Evolutionary conservation across 371 early-diverging fungal species (phyloP).

Genomic region (Chytridiales sp.): DNA sequence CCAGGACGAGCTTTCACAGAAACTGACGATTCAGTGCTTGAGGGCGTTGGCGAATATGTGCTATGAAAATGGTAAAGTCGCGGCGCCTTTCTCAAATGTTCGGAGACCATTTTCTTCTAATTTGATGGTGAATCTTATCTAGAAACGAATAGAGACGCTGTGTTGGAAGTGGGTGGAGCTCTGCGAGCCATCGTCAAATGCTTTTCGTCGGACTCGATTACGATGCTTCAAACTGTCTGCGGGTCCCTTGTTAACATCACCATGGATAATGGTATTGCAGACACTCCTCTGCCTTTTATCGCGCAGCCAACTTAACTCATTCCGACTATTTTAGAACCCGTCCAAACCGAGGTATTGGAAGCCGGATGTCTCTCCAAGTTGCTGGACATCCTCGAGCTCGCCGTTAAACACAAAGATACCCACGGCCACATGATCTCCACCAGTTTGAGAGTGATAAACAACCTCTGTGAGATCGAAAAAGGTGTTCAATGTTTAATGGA

Average conservation of each 20-base stretch:
- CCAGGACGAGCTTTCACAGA: conserved; percentile 10
- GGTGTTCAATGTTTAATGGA: conserved; percentile 37
- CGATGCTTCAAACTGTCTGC: conserved; percentile 58
- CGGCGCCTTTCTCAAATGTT: not conserved
- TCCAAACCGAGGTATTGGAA: conserved; percentile 33
- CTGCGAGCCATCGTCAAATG: conserved; percentile 47
- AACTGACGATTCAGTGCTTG: conserved; percentile 55
- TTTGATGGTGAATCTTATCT: not conserved
- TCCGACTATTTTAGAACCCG: conserved; percentile 29
- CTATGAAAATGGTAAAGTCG: conserved; percentile 71
- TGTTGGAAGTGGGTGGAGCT: conserved; percentile 51
- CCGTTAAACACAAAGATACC: conserved; percentile 12
- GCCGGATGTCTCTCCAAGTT: conserved; percentile 20
- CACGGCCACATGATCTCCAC: not conserved
- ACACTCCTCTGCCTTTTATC: not conserved
- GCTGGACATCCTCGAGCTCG: conserved; percentile 19
- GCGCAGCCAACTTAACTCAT: not conserved
- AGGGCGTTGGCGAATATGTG: conserved; percentile 76
- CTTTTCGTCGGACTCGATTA: conserved; percentile 42
- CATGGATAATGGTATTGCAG: conserved; percentile 78
- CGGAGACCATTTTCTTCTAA: not conserved
- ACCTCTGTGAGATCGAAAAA: conserved; percentile 14
- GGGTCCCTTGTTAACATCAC: conserved; percentile 72
- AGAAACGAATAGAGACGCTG: conserved; percentile 68
- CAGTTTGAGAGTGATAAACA: not conserved